These are phyloP conservation scores for Penicillium polonicum DNA, from an alignment of 2,329 filamentous ascomycete genomes.

Conservation along the genomic window DNA sequence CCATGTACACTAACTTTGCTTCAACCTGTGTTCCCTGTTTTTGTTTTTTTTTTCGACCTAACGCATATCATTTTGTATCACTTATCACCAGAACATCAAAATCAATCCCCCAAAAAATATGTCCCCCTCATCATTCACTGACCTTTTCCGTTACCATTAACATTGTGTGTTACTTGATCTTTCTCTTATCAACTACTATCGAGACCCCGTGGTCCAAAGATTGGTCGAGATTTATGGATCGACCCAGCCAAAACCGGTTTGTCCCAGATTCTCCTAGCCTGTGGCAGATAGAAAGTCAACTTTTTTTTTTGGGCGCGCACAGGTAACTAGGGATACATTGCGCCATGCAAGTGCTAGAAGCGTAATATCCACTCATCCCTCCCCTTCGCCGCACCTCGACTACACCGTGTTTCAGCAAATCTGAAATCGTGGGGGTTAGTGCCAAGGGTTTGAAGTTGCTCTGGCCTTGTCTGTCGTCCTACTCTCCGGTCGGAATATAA, in stretches of 20 bases:
- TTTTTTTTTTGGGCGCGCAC: background rate
- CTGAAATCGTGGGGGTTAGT: background rate
- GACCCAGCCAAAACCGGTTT: constrained; percentile 6
- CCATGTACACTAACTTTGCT: constrained; percentile 13
- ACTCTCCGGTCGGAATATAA: background rate
- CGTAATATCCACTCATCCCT: constrained; percentile 3
- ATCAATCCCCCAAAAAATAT: background rate
- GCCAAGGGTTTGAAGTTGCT: background rate
- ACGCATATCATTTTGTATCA: constrained; percentile 20
- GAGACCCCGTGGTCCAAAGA: background rate
- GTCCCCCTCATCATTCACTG: background rate
- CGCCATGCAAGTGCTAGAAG: constrained; percentile 12
- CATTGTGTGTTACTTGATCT: background rate
- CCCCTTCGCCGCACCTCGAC: background rate
- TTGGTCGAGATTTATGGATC: constrained; percentile 1
- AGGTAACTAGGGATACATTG: constrained; percentile 12
- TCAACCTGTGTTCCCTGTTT: constrained; percentile 23
- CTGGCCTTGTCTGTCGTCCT: background rate
- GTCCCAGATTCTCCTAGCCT: background rate
- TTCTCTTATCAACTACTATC: constrained; percentile 3
- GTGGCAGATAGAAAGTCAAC: background rate
- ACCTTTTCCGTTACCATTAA: background rate
- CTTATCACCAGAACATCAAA: background rate
- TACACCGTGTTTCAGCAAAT: background rate
- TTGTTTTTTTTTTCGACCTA: constrained; percentile 17